phyloP scores from a whole-genome alignment of 2,329 filamentous ascomycete genomes.

The Lasiodiplodia hormozganensis region DNA sequence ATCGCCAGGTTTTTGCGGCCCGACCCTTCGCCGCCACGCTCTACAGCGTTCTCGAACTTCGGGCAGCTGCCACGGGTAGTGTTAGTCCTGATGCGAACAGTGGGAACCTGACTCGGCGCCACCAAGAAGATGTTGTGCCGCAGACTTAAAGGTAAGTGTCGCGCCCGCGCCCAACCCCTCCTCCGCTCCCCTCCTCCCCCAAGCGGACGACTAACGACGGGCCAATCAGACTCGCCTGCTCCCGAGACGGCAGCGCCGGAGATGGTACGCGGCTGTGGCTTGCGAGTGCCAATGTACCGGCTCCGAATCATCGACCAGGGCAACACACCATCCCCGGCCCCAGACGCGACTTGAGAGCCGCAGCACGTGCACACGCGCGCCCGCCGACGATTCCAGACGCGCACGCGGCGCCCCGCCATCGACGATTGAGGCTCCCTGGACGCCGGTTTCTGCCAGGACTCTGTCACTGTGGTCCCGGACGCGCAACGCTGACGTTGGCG shows the following conservation, averaged over 20 bases:
- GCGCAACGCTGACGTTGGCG: constrained; percentile 14
- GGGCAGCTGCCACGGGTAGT: constrained; percentile 14
- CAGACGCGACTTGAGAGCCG: constrained; percentile 1
- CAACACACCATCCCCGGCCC: background rate
- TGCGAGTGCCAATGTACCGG: background rate
- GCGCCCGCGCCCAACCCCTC: background rate
- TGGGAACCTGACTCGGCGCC: constrained; percentile 15
- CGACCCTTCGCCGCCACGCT: constrained; percentile 16
- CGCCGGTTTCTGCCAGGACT: too few species aligned
- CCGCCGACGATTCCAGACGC: background rate
- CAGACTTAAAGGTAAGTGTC: constrained; percentile 23
- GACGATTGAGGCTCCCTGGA: background rate
- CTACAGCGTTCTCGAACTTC: constrained; percentile 10
- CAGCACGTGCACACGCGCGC: constrained; percentile 17
- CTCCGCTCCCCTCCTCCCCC: background rate
- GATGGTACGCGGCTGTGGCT: too few species aligned
- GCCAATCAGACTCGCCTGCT: background rate
- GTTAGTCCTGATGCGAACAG: constrained; percentile 14
- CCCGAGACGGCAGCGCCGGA: background rate
- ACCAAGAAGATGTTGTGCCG: background rate
- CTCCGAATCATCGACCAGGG: background rate
- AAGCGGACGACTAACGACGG: background rate
- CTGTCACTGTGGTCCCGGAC: background rate
- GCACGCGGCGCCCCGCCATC: background rate
- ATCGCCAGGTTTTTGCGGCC: constrained; percentile 21